Percentiles rank a stretch among this genome's conserved stretches.
Conservation (phyloP, 2,329 filamentous ascomycete genomes). For the Ophiostoma ulmi region DNA sequence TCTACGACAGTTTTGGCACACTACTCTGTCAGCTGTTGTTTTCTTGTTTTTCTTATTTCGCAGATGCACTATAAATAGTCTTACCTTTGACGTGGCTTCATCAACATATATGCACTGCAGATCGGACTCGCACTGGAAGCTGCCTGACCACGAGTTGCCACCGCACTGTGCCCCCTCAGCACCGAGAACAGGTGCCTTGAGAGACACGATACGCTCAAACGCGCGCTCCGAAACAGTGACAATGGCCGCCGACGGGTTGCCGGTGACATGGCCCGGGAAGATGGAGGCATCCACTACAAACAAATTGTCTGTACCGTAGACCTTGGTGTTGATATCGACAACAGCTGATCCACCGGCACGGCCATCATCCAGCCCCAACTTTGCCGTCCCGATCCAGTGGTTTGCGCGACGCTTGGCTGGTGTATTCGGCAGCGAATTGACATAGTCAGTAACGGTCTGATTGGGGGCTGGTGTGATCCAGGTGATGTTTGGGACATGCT, state of each 20-base stretch:
- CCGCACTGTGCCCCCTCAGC: constrained; percentile 31
- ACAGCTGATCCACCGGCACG: constrained; percentile 52
- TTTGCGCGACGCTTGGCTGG: not conserved
- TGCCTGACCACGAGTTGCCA: constrained; percentile 22
- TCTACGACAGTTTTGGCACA: not conserved
- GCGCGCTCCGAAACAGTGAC: not conserved
- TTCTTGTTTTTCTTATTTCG: not conserved
- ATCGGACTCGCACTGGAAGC: constrained; percentile 22
- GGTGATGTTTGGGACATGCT: not conserved
- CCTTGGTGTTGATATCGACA: constrained; percentile 58
- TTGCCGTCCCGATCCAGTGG: constrained; percentile 56
- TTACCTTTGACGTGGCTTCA: not conserved
- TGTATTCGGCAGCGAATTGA: constrained; percentile 39
- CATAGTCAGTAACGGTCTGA: not conserved
- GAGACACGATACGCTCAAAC: not conserved
- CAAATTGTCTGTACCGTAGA: constrained; percentile 60
- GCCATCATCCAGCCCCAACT: constrained; percentile 55
- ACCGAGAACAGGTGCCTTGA: constrained; percentile 30
- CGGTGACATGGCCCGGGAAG: not conserved
- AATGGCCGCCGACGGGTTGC: not conserved
- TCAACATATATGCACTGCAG: constrained; percentile 21
- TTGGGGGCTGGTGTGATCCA: not conserved
- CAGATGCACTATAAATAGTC: not conserved
- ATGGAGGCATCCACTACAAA: not conserved
- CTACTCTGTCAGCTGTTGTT: not conserved